Base-by-base conservation (phyloP, 179 eudicot genomes). In the Silene coronaria region DNA sequence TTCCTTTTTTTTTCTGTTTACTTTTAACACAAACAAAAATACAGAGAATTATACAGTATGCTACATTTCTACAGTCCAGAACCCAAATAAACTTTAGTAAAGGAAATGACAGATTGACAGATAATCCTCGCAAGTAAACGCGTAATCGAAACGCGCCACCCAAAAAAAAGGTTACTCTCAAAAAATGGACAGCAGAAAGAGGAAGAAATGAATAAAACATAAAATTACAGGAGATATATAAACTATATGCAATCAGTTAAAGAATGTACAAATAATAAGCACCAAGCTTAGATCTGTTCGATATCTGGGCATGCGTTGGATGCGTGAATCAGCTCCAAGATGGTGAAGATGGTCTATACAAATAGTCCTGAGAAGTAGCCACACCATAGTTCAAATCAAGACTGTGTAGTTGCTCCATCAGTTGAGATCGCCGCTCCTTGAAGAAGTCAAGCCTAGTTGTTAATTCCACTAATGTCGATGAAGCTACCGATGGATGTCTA, bases 361-460 rank as follows among this genome's bases (percentile, higher is more conserved):
- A 58, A 77, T 80, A 88, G 73, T 91, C 97, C 63, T 88, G 96
- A 6, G 97, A 77, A 42, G 85, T 70, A 38, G 87, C 65, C 11
- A 88, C 79, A 28, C 92, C 92, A 23, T 90, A 86, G 80, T 88
- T 92, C 72, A 90, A 77, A 78, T 94, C 97, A 1, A 91, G 90
- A 85, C 84, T 92, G 86, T 90, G 97, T 57, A 94, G 97, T 79
- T 94, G 98, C 73, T 94, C 98, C 98, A 94, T 90, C 70, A 94
- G 88, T 82, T 94, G 98, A 78, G 97, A 90, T 32, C 98, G 88
- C 48, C 98, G 86, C 76, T 94, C 98, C 83, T 91, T 94, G 85
- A 94, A 94, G 89, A 94, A 90, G 79, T 94, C 98, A 12, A 91
- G 97, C 51, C 98, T 91, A 66, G 98, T 89, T 59, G 98, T 94